Percentiles rank a stretch among this genome's conserved stretches.
phyloP scores from a whole-genome alignment of 768 basidiomycete species.

The Rhodotorula diobovata region DNA sequence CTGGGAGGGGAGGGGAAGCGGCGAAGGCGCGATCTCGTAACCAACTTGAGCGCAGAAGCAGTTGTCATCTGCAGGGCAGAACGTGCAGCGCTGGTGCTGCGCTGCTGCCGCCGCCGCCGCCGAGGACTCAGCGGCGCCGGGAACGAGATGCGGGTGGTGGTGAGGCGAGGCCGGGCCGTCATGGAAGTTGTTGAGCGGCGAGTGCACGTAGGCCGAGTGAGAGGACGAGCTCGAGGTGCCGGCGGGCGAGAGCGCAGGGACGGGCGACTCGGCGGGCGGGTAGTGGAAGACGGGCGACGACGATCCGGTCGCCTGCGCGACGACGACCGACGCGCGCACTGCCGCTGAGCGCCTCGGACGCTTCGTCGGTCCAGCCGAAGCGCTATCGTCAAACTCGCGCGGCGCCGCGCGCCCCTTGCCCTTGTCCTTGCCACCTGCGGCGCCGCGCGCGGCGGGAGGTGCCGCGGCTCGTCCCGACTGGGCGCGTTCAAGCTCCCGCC shows the following conservation, averaged over 20 bases:
- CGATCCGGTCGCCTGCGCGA: conserved; percentile 5
- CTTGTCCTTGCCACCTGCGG: not conserved
- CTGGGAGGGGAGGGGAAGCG: conserved; percentile 1
- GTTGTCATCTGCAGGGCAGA: conserved; percentile 64
- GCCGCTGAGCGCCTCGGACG: conserved; percentile 25
- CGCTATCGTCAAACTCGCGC: conserved; percentile 8
- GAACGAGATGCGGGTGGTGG: not conserved
- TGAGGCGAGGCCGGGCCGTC: conserved; percentile 14
- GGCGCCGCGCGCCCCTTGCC: conserved; percentile 9
- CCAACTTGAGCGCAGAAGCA: conserved; percentile 69
- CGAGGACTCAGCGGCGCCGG: no score
- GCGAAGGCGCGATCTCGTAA: conserved; percentile 32
- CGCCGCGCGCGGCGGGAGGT: not conserved
- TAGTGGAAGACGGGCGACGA: not conserved
- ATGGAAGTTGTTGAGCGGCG: conserved; percentile 20
- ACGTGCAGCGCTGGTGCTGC: conserved; percentile 56
- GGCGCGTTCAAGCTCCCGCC: conserved; percentile 19
- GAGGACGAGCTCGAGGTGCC: not conserved
- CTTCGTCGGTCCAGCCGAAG: conserved; percentile 3
- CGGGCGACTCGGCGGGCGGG: not conserved
- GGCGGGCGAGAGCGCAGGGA: conserved; percentile 9
- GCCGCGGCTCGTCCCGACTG: not conserved
- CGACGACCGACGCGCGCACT: conserved; percentile 25
- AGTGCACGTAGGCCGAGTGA: conserved; percentile 13
- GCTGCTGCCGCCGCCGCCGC: no score